Base-by-base conservation (phyloP, 1,284 basidiomycete species). In the Phellinidium pouzarii region DNA sequence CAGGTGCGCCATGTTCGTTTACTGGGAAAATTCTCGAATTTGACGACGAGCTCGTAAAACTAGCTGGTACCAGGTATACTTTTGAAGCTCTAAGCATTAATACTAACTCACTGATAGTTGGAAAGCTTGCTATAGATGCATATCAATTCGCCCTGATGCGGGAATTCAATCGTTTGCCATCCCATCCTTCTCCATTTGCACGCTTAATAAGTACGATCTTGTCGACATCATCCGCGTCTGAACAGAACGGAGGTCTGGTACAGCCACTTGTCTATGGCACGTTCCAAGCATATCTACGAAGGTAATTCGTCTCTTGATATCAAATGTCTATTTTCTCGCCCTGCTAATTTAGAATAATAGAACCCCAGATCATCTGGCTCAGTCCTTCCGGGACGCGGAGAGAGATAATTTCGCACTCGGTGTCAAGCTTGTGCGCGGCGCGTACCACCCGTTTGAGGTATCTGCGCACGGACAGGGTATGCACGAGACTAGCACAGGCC, bases 401-500 rank as follows among this genome's bases (percentile, higher is more conserved):
- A 67, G 66, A 44, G 73, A 84, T 60, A 76, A 79, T 42, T 97
- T 93, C 66, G 76, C 87, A 0, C 78, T 98, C 1, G 94, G 94
- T 14, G 82, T 94, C 58, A 98, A 98, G 70, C 85, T 98, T 52
- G 94, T 98, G 29, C 82, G 95, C 22, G 95, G 94, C 0, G 94
- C 94, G 1, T 98, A 97, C 67, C 89, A 94, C 61, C 78, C 82
- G 1, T 77, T 86, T 52, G 95, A 97, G 65, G 64, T 81, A 43
- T 71, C 72, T 17, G 76, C 79, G 1, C 72, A 82, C 40, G 41
- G 7, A 22, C 17, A 19, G 36, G 22, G 17, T 11, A 27, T 12
- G 17, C 40, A 29, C 4, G 37, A 29, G 12, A 12, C 23, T 3
- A 23, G 27, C 20, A 6, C 43, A 17, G 19, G 3, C 2, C 3